phyloP scores from a whole-genome alignment of 2,329 filamentous ascomycete species.

The Xylariaceae sp. region DNA sequence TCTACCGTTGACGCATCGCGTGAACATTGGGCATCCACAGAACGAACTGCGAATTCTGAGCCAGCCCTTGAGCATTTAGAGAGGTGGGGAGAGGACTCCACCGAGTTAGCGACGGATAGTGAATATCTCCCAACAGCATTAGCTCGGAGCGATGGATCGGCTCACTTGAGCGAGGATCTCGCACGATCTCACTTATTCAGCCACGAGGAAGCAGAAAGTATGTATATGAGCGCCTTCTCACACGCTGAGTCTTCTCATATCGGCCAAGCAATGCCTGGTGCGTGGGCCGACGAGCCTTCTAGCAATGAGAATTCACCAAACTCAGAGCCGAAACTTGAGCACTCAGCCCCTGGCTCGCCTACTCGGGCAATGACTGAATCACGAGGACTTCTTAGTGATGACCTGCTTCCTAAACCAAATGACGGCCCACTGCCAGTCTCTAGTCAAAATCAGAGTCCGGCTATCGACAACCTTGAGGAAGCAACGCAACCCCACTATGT shows the following conservation, averaged over 20 bases:
- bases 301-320: constrained; percentile 25
- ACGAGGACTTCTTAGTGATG: neutral
- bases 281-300: constrained; percentile 49
- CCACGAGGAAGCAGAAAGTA: constrained; percentile 80
- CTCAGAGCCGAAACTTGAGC: constrained; percentile 9
- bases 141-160: constrained; percentile 32
- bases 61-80: constrained; percentile 36
- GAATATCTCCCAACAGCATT: constrained; percentile 12
- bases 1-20: constrained; percentile 37
- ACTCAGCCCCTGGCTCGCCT: constrained; percentile 1
- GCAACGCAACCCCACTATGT: constrained; percentile 14
- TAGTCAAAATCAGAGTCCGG: constrained; percentile 3
- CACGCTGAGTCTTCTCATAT: constrained; percentile 39
- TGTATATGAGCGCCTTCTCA: constrained; percentile 80
- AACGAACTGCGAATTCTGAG: constrained; percentile 42
- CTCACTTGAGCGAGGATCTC: constrained; percentile 48
- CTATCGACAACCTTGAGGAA: constrained; percentile 30
- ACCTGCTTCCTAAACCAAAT: neutral
- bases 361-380: neutral
- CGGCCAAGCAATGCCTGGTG: constrained; percentile 51
- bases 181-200: constrained; percentile 71
- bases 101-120: constrained; percentile 10
- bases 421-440: neutral
- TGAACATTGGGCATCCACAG: constrained; percentile 38
- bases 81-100: constrained; percentile 26